Percentiles rank a stretch among this genome's conserved stretches.
Evolutionary conservation across 2,329 filamentous ascomycete species (phyloP).

Genomic region (Alternaria brassicicola): DNA sequence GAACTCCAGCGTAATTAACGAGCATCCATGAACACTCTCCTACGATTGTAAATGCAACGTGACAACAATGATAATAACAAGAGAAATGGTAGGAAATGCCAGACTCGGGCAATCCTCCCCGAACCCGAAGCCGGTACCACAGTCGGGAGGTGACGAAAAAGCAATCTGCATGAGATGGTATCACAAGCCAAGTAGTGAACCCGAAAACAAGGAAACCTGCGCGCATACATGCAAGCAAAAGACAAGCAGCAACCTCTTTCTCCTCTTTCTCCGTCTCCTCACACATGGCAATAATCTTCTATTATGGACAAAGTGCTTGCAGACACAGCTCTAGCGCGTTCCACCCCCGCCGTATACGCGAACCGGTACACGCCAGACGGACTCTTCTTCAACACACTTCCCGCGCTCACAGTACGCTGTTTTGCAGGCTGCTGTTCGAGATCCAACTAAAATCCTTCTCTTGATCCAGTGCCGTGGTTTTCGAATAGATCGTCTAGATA

Average conservation of each 20-base stretch:
- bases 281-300: background rate
- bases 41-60: background rate
- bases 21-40: background rate
- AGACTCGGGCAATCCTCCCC: background rate
- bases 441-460: conserved; percentile 41
- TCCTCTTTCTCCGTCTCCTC: background rate
- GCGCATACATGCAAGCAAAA: background rate
- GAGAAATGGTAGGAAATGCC: background rate
- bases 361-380: conserved; percentile 5
- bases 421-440: conserved; percentile 19
- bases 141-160: background rate
- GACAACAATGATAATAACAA: background rate
- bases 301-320: background rate
- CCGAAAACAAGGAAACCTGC: background rate
- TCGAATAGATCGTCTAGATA: conserved; percentile 91
- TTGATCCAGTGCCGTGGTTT: conserved; percentile 61
- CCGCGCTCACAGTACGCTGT: conserved; percentile 7
- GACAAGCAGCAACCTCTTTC: background rate
- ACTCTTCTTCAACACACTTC: background rate
- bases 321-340: conserved; percentile 1
- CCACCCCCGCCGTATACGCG: background rate
- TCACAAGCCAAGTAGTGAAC: background rate
- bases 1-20: background rate
- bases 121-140: background rate
- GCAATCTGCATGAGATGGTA: background rate